Percentiles rank a stretch among this genome's conserved stretches.
These are phyloP conservation scores for Artemisia annua DNA, from an alignment of 129 eudicot genomes.

Conservation along the genomic window DNA sequence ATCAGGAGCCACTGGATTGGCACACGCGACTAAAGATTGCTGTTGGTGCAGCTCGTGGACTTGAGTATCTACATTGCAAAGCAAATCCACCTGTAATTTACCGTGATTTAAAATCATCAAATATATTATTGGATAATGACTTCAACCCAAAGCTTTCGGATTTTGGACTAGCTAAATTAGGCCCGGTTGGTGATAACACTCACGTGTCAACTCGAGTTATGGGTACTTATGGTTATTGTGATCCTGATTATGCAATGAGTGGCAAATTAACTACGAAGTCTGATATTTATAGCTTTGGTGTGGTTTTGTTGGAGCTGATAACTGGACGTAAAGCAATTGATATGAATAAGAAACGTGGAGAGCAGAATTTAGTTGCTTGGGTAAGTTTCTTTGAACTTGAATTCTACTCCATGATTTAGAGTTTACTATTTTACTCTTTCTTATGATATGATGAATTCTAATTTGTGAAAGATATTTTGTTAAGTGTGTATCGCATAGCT, in stretches of 20 bases:
- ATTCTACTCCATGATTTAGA: background rate
- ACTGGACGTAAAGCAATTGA: constrained; percentile 87
- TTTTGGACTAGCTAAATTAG: constrained; percentile 90
- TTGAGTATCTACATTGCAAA: constrained; percentile 80
- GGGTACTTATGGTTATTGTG: constrained; percentile 97
- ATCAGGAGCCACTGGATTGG: constrained; percentile 68
- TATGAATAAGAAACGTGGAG: constrained; percentile 47
- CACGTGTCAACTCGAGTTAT: constrained; percentile 92
- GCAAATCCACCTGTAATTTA: constrained; percentile 91
- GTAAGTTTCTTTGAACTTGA: constrained; percentile 40
- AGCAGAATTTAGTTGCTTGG: constrained; percentile 77
- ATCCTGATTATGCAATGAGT: constrained; percentile 87
- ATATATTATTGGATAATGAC: constrained; percentile 75
- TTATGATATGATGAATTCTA: background rate
- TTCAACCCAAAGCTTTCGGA: constrained; percentile 81
- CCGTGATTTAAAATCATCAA: constrained; percentile 90
- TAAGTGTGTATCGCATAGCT: no score
- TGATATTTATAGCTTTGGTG: constrained; percentile 90
- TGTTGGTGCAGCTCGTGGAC: constrained; percentile 86
- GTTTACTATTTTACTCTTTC: background rate
- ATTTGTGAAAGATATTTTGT: no score
- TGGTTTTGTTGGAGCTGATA: constrained; percentile 72
- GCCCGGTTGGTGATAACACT: constrained; percentile 88
- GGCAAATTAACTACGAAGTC: constrained; percentile 79
- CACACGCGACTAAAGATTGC: constrained; percentile 75